These are phyloP conservation scores for Fraxinus nigra DNA, from an alignment of 305 asterid species.

Conservation along the genomic window DNA sequence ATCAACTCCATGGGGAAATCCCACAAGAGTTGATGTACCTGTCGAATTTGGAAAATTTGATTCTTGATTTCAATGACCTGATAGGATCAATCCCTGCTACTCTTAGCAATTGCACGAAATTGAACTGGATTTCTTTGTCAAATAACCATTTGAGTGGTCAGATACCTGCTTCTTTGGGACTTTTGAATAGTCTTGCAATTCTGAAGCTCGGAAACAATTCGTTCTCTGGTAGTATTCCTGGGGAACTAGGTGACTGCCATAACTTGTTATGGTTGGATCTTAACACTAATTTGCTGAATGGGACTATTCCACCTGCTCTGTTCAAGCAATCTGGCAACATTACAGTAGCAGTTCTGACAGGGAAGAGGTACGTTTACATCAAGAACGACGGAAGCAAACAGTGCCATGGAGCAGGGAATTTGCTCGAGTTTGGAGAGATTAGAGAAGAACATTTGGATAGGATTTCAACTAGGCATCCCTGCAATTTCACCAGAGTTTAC, in stretches of 20 bases:
- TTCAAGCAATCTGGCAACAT: slow-evolving; percentile 90
- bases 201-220: slow-evolving; percentile 59
- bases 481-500: slow-evolving; percentile 70
- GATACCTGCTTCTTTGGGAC: slow-evolving; percentile 64
- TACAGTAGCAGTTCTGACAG: slow-evolving; percentile 56
- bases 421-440: slow-evolving; percentile 89
- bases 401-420: slow-evolving; percentile 92
- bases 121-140: slow-evolving; percentile 71
- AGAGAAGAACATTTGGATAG: slow-evolving; percentile 62
- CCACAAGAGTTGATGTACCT: slow-evolving; percentile 62
- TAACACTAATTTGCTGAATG: slow-evolving; percentile 57
- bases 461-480: slow-evolving; percentile 70
- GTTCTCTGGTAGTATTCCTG: slow-evolving; percentile 57
- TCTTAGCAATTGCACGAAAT: slow-evolving; percentile 57
- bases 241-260: slow-evolving; percentile 69
- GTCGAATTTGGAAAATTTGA: slow-evolving; percentile 51
- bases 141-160: slow-evolving; percentile 49
- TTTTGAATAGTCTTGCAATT: slow-evolving; percentile 46
- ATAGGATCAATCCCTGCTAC: slow-evolving; percentile 57
- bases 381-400: slow-evolving; percentile 80
- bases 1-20: slow-evolving; percentile 66
- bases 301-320: slow-evolving; percentile 65
- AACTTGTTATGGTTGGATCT: slow-evolving; percentile 88
- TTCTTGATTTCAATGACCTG: slow-evolving; percentile 64
- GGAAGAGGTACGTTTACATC: slow-evolving; percentile 64